Evolutionary conservation across 192 early-diverging fungal genomes (phyloP), one percentile per base, ranked within the genome.

Genomic region (Glomus cerebriforme): DNA sequence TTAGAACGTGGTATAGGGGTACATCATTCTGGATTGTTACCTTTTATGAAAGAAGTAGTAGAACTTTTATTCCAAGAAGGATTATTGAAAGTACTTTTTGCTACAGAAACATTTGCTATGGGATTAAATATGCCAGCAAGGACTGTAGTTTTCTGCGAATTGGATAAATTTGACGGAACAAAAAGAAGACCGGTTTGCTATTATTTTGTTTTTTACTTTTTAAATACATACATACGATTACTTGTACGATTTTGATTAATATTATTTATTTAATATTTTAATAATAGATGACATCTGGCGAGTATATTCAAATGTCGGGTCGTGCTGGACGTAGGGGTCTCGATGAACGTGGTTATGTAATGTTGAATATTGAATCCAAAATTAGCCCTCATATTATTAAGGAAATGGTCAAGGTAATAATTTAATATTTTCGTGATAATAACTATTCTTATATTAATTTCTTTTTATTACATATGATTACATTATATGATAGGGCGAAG

Each of bases 251-350:
- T 70, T 29, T 26, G 26, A 17, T 43, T 71, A 29, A 70, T 63
- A 35, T 32, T 26, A 34, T 29, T 65, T 66, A 66, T 2, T 78
- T 49, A n/a, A 22, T 58, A 32, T 31, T 31, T 26, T 32, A 26
- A 45, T 59, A 37, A 27, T 7, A 76, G 86, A 83, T 88, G 24
- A 90, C 91, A 71, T 90, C 90, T 39, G 98, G 98, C 81, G 98
- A 99, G 86, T 99, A 99, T 85, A 99, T 98, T 85, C 98, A 99
- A 86, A 99, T 99, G 98, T 95, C 93, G 82, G 98, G 98, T 59
- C 94, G 98, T 82, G 98, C 98, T 17, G 98, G 98, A 70, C 90
- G 98, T 49, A 92, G 98, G 86, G 98, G 98, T 32, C 87, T 97
- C 59, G 98, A 99, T 89, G 96, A 97, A 72, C 93, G 96, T 73